Percentiles rank a stretch among this genome's conserved stretches.
Evolutionary conservation across 139 green algal species (phyloP).

Genomic region (Edaphochlamys debaryana): DNA sequence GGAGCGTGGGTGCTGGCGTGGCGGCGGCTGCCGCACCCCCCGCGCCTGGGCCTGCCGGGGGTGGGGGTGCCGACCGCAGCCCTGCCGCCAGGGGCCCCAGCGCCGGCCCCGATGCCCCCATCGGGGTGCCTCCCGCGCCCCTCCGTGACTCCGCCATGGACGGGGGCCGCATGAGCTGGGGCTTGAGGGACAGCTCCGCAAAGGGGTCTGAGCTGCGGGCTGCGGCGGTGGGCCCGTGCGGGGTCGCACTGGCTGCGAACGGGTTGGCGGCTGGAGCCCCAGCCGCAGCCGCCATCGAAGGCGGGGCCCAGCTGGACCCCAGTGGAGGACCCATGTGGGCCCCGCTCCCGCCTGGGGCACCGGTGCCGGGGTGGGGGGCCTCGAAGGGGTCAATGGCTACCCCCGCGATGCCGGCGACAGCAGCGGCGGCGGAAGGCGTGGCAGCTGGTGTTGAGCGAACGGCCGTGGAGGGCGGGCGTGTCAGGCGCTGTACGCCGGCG

Average conservation of each 20-base stretch:
- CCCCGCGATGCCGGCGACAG: neutral
- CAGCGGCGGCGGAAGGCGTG: neutral
- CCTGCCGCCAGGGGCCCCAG: neutral
- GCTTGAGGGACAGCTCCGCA: conserved; percentile 13
- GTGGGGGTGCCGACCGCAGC: neutral
- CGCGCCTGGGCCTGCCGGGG: neutral
- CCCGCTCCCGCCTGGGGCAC: too few species aligned
- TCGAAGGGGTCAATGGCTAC: neutral
- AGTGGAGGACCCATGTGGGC: too few species aligned
- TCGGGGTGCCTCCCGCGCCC: too few species aligned
- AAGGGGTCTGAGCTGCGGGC: conserved; percentile 20
- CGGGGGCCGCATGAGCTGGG: neutral
- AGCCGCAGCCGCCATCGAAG: neutral
- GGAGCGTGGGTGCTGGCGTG: too few species aligned
- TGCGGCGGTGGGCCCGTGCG: neutral
- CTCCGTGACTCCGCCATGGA: neutral
- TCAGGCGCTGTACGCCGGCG: too few species aligned
- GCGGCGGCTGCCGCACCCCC: neutral
- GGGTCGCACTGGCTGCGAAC: conserved; percentile 5
- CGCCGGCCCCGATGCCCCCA: neutral
- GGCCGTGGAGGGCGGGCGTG: too few species aligned
- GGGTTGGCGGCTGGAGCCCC: neutral
- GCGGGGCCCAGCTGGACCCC: neutral
- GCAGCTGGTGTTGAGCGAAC: neutral
- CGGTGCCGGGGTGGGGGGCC: neutral